These are phyloP conservation scores for Diaporthe helianthi DNA, from an alignment of 2,329 filamentous ascomycete species.

Conservation along the genomic window DNA sequence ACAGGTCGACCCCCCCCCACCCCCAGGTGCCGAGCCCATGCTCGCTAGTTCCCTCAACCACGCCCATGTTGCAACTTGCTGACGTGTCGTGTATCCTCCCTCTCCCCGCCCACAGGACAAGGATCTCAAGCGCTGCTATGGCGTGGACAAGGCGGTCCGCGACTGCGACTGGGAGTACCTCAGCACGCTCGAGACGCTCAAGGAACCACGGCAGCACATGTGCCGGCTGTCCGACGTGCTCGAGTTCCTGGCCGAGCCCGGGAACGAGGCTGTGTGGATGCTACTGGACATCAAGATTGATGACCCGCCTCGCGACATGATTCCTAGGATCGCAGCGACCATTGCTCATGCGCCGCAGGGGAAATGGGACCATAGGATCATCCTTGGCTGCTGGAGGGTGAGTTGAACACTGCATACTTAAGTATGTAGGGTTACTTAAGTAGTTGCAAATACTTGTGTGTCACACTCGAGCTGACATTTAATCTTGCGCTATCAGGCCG, in stretches of 20 bases:
- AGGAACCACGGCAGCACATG: conserved; percentile 74
- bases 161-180: conserved; percentile 82
- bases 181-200: conserved; percentile 69
- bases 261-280: conserved; percentile 75
- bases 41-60: neutral
- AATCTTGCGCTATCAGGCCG: conserved; percentile 16
- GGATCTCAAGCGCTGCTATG: conserved; percentile 82
- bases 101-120: conserved; percentile 56
- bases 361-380: conserved; percentile 74
- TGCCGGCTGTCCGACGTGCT: conserved; percentile 78
- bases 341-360: conserved; percentile 60
- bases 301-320: conserved; percentile 73
- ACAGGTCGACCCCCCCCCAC: too few species aligned
- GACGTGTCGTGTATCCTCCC: neutral
- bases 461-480: neutral
- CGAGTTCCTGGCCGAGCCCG: conserved; percentile 71
- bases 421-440: too few species aligned
- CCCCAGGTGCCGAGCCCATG: too few species aligned
- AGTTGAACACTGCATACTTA: too few species aligned
- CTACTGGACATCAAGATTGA: conserved; percentile 90
- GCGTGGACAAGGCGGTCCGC: conserved; percentile 72
- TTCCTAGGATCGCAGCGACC: conserved; percentile 70
- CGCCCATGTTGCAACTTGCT: neutral
- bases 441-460: too few species aligned
- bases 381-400: conserved; percentile 77